Evolutionary conservation across 2,329 filamentous ascomycete species (phyloP), one percentile per base, ranked within the genome.

Genomic region (Cladosporium sp.): DNA sequence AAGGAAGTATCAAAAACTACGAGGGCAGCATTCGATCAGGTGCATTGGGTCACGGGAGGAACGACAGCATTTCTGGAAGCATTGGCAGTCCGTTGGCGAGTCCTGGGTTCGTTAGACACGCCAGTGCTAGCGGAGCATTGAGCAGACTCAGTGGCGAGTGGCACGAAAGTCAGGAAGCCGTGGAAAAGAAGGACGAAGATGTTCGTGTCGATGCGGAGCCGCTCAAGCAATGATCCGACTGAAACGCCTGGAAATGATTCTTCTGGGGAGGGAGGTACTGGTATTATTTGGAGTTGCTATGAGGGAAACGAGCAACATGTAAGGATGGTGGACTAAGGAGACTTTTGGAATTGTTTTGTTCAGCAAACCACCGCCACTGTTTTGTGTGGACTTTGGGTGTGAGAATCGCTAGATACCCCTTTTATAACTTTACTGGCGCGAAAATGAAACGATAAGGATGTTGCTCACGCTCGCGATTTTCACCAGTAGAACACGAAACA

Each of bases 51-150:
- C 93, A 97, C 76, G 87, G 86, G 2, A 86, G 92, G 68, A 90
- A 92, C 59, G 92, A 96, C 76, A 96, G 93, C 78, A 87, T 94
- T 64, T 90, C 84, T 68, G 90, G 91, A 30, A 94, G 91, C 77
- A 89, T 93, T 69, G 86, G 84, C 34, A 90, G 87, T 70, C 88
- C 89, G 15, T 78, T 93, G 44, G 85, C 85, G 2, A 90, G 86
- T 68, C 79, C 80, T 0, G 76, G 76, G 62, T 67, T 68, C 36
- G 49, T 59, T 15, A 65, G 68, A 30, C 70, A 72, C 28, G 54
- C 66, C 28, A 71, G 69, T 57, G 65, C 67, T 12, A 71, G 70
- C 30, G 71, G 70, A 15, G 63, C 59, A 10, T 30, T 71, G 30
- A 72, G 69, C 59, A 66, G 73, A 59, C 58, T 72, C 47, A 68